Conservation (phyloP, 768 basidiomycete genomes). For the Suillus placidus region DNA sequence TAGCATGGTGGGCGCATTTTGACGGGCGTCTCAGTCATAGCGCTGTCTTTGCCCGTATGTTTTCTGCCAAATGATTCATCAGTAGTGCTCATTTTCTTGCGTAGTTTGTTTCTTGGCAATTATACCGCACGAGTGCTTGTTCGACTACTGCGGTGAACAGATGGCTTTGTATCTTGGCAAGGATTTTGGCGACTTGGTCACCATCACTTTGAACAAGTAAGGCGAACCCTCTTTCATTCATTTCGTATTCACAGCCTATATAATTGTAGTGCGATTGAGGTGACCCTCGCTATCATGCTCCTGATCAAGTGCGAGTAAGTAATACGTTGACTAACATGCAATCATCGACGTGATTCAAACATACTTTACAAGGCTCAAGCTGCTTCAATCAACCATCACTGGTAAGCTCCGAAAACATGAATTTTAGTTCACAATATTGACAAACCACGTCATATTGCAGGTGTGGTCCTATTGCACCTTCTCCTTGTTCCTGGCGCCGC, state of each 20-base stretch:
- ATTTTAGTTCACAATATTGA: neutral
- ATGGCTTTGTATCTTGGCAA: constrained; percentile 52
- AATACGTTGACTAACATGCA: neutral
- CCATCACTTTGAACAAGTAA: constrained; percentile 68
- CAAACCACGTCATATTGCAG: constrained; percentile 29
- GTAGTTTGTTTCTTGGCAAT: constrained; percentile 68
- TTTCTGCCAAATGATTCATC: neutral
- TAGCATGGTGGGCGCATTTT: constrained; percentile 66
- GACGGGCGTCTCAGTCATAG: constrained; percentile 21
- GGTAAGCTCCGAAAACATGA: constrained; percentile 38
- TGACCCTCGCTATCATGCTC: constrained; percentile 68
- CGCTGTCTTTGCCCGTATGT: constrained; percentile 51
- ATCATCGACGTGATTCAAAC: neutral
- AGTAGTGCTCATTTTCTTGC: neutral
- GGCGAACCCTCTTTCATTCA: constrained; percentile 19
- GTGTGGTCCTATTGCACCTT: constrained; percentile 74
- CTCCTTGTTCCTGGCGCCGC: constrained; percentile 70
- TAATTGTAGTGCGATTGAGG: constrained; percentile 62
- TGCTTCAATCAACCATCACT: constrained; percentile 70
- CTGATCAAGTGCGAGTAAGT: constrained; percentile 73
- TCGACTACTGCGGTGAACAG: constrained; percentile 67
- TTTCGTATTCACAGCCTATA: neutral
- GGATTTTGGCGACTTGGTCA: constrained; percentile 67
- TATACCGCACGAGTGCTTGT: constrained; percentile 63
- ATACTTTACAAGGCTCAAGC: constrained; percentile 45